These are phyloP conservation scores for Lodderomyces oxycetoniae DNA, from an alignment of 1,139 yeast species.

Conservation along the genomic window DNA sequence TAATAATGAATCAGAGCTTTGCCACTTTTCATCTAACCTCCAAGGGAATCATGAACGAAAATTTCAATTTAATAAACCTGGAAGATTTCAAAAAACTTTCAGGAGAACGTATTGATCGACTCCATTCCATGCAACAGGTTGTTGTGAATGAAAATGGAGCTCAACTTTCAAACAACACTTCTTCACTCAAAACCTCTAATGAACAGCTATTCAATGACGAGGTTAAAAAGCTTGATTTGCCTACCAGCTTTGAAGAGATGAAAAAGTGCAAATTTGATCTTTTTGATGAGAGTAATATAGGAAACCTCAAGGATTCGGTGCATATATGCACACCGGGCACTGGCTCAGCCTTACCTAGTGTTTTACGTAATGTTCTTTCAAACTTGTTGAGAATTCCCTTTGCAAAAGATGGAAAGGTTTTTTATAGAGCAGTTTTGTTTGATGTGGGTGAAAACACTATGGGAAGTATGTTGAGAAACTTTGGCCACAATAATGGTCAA, in stretches of 20 bases:
- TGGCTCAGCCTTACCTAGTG: conserved; percentile 88
- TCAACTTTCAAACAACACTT: conserved; percentile 18
- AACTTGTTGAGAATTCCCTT: conserved; percentile 69
- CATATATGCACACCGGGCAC: conserved; percentile 85
- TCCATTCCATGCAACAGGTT: conserved; percentile 32
- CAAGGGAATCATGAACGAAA: conserved; percentile 48
- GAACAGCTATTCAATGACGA: conserved; percentile 26
- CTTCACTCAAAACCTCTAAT: conserved; percentile 27
- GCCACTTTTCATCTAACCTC: conserved; percentile 53
- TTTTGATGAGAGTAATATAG: conserved; percentile 9
- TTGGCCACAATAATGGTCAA: conserved; percentile 35
- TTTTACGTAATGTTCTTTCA: conserved; percentile 78
- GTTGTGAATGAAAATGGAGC: conserved; percentile 24
- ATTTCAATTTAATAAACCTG: conserved; percentile 48
- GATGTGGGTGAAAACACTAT: conserved; percentile 95
- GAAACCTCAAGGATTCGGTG: conserved; percentile 46
- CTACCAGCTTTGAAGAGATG: conserved; percentile 8
- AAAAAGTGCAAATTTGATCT: conserved; percentile 7
- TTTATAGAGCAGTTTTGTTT: conserved; percentile 49
- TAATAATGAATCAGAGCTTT: conserved; percentile 53
- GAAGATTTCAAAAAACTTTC: conserved; percentile 17
- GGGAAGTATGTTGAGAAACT: conserved; percentile 65
- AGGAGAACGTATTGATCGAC: conserved; percentile 17
- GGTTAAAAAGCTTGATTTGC: neutral
- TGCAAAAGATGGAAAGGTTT: conserved; percentile 20